Percentiles rank a stretch among this genome's conserved stretches.
These are phyloP conservation scores for Moringa oleifera DNA, from an alignment of 345 rosid species.

Conservation along the genomic window DNA sequence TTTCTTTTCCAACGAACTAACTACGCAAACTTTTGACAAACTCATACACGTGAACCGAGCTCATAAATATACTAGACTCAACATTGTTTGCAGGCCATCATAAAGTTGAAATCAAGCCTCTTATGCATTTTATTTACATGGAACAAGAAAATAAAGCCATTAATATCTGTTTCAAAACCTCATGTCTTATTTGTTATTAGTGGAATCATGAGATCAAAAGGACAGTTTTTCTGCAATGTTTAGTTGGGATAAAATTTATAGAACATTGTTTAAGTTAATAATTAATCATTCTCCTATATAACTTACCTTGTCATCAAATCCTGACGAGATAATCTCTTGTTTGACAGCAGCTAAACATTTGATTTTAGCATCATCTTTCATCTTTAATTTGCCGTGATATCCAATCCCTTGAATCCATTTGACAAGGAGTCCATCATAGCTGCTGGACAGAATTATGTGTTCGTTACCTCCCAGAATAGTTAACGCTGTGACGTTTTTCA, in stretches of 20 bases:
- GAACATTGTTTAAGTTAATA: neutral
- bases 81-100: too few species aligned
- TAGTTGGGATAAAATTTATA: neutral
- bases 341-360: slow-evolving; percentile 57
- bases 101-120: neutral
- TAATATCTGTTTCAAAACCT: neutral
- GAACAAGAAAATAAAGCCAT: neutral
- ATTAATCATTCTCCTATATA: neutral
- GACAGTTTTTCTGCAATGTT: neutral
- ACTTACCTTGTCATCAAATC: slow-evolving; percentile 43
- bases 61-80: neutral
- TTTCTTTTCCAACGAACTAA: too few species aligned
- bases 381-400: slow-evolving; percentile 41
- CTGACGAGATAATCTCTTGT: slow-evolving; percentile 42
- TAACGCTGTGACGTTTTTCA: slow-evolving; percentile 57
- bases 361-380: slow-evolving; percentile 49
- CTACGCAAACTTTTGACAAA: too few species aligned
- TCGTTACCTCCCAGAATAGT: slow-evolving; percentile 38
- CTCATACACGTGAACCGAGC: neutral
- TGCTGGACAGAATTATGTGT: slow-evolving; percentile 52
- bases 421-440: slow-evolving; percentile 67
- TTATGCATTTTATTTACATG: neutral
- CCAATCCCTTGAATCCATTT: slow-evolving; percentile 70
- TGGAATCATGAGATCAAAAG: neutral
- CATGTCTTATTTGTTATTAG: neutral